Conservation (phyloP, 768 basidiomycete genomes). For the Mycena filopes region DNA sequence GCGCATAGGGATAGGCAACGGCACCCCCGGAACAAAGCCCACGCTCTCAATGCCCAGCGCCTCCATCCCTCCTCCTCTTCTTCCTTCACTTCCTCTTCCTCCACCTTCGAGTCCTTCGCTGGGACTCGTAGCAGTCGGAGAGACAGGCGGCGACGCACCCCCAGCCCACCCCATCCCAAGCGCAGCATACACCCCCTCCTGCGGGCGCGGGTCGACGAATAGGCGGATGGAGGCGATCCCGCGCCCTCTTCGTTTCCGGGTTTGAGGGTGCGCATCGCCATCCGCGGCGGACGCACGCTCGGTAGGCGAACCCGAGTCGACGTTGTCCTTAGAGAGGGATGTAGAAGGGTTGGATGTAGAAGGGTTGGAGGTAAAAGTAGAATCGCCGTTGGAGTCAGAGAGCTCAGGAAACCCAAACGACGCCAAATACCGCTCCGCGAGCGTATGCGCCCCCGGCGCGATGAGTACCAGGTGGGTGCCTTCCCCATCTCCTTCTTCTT, state of each 20-base stretch:
- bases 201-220: conserved; percentile 81
- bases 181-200: conserved; percentile 70
- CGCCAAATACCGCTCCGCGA: conserved; percentile 25
- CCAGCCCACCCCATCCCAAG: conserved; percentile 71
- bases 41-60: background rate
- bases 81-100: conserved; percentile 81
- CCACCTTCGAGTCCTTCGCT: conserved; percentile 58
- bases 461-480: conserved; percentile 31
- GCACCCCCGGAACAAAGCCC: background rate
- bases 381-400: no score
- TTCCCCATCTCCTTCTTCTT: background rate
- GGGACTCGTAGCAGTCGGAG: conserved; percentile 80
- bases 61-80: background rate
- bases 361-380: no score
- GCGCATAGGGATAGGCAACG: no score
- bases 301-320: no score
- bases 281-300: no score
- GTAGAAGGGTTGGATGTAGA: background rate
- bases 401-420: conserved; percentile 28
- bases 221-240: conserved; percentile 48
- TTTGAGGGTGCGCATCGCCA: no score
- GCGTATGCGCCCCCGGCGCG: conserved; percentile 55
- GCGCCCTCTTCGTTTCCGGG: background rate
- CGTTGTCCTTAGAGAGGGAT: no score
- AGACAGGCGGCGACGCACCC: conserved; percentile 44